phyloP scores from a whole-genome alignment of 2,329 filamentous ascomycete genomes.

The Phaeosphaeria sp. region DNA sequence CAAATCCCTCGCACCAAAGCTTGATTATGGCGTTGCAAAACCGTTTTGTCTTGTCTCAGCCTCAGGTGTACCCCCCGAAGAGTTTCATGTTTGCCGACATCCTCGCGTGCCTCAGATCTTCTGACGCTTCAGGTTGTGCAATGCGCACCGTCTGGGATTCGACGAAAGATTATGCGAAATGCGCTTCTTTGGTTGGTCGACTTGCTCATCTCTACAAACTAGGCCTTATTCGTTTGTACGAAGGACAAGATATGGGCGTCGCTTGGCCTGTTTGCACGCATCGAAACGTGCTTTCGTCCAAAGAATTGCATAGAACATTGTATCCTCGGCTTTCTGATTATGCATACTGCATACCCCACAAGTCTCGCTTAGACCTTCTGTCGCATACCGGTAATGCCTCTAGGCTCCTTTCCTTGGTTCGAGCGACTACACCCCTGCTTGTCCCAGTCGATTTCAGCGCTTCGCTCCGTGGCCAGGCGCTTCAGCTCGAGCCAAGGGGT shows the following conservation, averaged over 20 bases:
- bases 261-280: background rate
- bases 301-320: background rate
- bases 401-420: background rate
- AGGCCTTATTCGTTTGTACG: background rate
- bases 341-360: conserved; percentile 1
- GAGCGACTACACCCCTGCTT: conserved; percentile 2
- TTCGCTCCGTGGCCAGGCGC: conserved; percentile 4
- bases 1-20: background rate
- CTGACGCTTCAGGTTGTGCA: conserved; percentile 12
- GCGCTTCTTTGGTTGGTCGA: background rate
- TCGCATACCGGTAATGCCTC: conserved; percentile 7
- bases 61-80: background rate
- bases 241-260: background rate
- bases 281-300: background rate
- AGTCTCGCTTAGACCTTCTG: background rate
- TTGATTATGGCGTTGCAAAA: background rate
- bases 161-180: conserved; percentile 5
- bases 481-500: conserved; percentile 7
- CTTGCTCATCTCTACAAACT: background rate
- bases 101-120: conserved; percentile 12
- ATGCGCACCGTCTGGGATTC: conserved; percentile 12
- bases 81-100: conserved; percentile 2
- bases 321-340: background rate
- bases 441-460: conserved; percentile 1
- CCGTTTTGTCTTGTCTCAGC: background rate